Conservation (phyloP, 1,284 basidiomycete genomes). For the Ceratobasidium sp. region DNA sequence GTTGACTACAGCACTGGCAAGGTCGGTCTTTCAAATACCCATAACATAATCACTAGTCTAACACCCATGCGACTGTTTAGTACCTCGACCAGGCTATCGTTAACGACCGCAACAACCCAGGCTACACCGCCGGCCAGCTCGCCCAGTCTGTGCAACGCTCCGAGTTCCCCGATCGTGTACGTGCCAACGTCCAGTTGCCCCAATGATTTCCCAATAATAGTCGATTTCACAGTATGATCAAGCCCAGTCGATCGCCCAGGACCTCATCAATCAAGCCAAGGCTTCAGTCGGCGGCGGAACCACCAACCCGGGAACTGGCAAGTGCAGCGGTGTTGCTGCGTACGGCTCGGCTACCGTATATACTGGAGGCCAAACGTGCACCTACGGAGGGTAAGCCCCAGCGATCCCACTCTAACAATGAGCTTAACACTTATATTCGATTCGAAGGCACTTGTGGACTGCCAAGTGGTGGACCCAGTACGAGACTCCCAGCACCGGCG, state of each 20-base stretch:
- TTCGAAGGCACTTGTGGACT: slow-evolving; percentile 32
- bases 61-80: background rate
- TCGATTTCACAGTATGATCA: slow-evolving; percentile 20
- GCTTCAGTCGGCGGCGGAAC: slow-evolving; percentile 15
- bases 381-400: slow-evolving; percentile 45
- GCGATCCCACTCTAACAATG: background rate
- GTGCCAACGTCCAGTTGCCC: background rate
- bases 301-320: slow-evolving; percentile 33
- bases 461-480: slow-evolving; percentile 51
- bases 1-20: slow-evolving; percentile 32
- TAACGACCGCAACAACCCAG: slow-evolving; percentile 41
- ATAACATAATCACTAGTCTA: too few species aligned
- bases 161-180: slow-evolving; percentile 37
- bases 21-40: background rate
- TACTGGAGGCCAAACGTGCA: slow-evolving; percentile 48
- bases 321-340: slow-evolving; percentile 44
- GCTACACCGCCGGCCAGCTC: slow-evolving; percentile 43
- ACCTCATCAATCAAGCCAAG: slow-evolving; percentile 21
- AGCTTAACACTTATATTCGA: background rate
- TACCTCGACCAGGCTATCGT: slow-evolving; percentile 42
- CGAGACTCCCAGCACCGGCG: slow-evolving; percentile 49
- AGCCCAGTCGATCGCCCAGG: slow-evolving; percentile 34
- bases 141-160: slow-evolving; percentile 45
- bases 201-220: background rate
- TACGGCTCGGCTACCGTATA: slow-evolving; percentile 46